Evolutionary conservation across 2,329 filamentous ascomycete genomes (phyloP).

Genomic region (Cadophora malorum): DNA sequence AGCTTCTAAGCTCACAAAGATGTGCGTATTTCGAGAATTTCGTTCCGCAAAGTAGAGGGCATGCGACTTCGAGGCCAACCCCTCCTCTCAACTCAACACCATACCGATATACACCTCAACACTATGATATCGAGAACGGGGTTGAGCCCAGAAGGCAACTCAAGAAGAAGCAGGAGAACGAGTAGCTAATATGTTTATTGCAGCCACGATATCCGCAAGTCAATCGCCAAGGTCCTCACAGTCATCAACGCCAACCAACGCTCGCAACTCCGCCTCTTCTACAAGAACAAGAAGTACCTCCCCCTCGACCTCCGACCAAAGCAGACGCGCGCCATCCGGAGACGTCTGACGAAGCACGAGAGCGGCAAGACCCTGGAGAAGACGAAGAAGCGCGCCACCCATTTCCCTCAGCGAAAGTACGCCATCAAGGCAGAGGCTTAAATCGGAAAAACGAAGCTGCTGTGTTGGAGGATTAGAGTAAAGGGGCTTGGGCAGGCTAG

Average conservation of each 20-base stretch:
- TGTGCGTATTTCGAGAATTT: slow-evolving; percentile 66
- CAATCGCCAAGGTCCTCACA: slow-evolving; percentile 97
- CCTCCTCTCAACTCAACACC: not conserved
- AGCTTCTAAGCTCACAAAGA: slow-evolving; percentile 95
- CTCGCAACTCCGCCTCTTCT: slow-evolving; percentile 96
- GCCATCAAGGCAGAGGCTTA: slow-evolving; percentile 77
- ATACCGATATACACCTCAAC: not conserved
- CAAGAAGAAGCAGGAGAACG: not conserved
- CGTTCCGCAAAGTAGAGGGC: not conserved
- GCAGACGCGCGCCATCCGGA: slow-evolving; percentile 97
- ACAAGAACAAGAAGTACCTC: slow-evolving; percentile 99
- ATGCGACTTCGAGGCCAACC: not conserved
- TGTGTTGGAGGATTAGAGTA: not conserved
- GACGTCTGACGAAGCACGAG: slow-evolving; percentile 92
- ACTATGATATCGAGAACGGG: not conserved
- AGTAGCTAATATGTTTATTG: slow-evolving; percentile 31
- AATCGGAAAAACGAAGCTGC: slow-evolving; percentile 28
- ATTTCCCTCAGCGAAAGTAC: slow-evolving; percentile 99
- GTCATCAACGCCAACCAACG: slow-evolving; percentile 99
- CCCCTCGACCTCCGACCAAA: slow-evolving; percentile 98
- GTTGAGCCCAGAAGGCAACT: not conserved
- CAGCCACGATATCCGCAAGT: slow-evolving; percentile 99
- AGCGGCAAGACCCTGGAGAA: slow-evolving; percentile 84
- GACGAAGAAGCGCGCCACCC: slow-evolving; percentile 92
- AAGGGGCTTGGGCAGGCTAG: slow-evolving; percentile 18